These are phyloP conservation scores for Fusarium citri DNA, from an alignment of 2,329 filamentous ascomycete species.

Conservation along the genomic window DNA sequence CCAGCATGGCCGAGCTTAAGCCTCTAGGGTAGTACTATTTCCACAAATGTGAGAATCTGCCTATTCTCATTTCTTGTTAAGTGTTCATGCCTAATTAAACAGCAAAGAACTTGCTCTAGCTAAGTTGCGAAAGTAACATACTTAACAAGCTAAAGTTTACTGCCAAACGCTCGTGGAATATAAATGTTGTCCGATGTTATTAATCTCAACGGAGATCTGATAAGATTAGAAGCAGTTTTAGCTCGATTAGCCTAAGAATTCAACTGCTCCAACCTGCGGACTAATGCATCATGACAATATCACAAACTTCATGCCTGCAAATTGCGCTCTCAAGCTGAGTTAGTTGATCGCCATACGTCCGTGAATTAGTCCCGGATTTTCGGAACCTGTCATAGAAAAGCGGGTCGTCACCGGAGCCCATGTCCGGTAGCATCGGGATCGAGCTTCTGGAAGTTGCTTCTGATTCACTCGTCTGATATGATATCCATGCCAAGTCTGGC, in stretches of 20 bases:
- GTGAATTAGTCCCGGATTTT: background rate
- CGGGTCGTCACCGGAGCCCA: slow-evolving; percentile 11
- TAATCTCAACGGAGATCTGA: background rate
- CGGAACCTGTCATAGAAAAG: slow-evolving; percentile 6
- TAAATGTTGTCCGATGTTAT: too few species aligned
- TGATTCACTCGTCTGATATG: background rate
- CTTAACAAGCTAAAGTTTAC: too few species aligned
- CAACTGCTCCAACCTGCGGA: background rate
- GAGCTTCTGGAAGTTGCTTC: background rate
- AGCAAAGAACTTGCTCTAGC: background rate
- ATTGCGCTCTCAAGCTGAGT: background rate
- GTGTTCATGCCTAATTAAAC: background rate
- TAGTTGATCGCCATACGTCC: background rate
- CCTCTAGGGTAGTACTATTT: background rate
- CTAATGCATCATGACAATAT: background rate
- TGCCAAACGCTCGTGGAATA: too few species aligned
- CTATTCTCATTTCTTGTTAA: background rate
- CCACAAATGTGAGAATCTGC: background rate
- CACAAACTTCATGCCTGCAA: background rate
- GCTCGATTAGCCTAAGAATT: too few species aligned
- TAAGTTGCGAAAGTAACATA: too few species aligned
- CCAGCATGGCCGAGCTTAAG: background rate
- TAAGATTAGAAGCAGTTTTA: background rate
- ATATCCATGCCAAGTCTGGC: slow-evolving; percentile 13
- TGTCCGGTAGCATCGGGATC: slow-evolving; percentile 30